These are phyloP conservation scores for Parachaetomium inaequale DNA, from an alignment of 495 filamentous ascomycete genomes.

Conservation along the genomic window DNA sequence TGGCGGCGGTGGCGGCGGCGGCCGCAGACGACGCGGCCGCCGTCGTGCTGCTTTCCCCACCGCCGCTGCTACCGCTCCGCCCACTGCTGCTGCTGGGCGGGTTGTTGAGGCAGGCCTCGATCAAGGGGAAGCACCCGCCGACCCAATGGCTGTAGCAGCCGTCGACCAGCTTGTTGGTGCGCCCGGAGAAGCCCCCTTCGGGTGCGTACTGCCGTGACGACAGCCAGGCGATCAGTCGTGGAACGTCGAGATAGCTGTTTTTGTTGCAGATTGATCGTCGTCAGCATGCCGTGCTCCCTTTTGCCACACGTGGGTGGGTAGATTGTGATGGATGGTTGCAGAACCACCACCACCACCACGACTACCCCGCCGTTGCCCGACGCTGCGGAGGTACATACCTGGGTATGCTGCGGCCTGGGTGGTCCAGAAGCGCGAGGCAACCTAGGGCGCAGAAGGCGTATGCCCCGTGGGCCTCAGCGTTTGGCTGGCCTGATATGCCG, in stretches of 20 bases:
- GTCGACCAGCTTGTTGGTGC: constrained; percentile 98
- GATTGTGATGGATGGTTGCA: constrained; percentile 7
- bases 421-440: constrained; percentile 75
- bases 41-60: too few species aligned
- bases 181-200: constrained; percentile 85
- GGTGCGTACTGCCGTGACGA: constrained; percentile 84
- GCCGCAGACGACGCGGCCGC: constrained; percentile 3
- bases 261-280: neutral
- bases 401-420: constrained; percentile 66
- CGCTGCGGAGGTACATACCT: constrained; percentile 46
- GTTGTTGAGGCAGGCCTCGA: constrained; percentile 67
- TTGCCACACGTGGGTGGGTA: constrained; percentile 8
- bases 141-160: constrained; percentile 98
- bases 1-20: constrained; percentile 1
- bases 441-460: constrained; percentile 95
- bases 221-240: constrained; percentile 76
- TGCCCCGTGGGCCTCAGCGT: constrained; percentile 88
- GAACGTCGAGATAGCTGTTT: constrained; percentile 74
- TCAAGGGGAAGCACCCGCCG: constrained; percentile 84
- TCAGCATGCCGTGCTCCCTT: constrained; percentile 15
- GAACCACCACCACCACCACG: neutral
- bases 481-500: constrained; percentile 78
- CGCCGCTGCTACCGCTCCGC: neutral
- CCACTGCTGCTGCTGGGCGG: neutral
- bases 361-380: constrained; percentile 5